phyloP scores from a whole-genome alignment of 2,329 filamentous ascomycete genomes.

The Neophaeococcomyces aloes region DNA sequence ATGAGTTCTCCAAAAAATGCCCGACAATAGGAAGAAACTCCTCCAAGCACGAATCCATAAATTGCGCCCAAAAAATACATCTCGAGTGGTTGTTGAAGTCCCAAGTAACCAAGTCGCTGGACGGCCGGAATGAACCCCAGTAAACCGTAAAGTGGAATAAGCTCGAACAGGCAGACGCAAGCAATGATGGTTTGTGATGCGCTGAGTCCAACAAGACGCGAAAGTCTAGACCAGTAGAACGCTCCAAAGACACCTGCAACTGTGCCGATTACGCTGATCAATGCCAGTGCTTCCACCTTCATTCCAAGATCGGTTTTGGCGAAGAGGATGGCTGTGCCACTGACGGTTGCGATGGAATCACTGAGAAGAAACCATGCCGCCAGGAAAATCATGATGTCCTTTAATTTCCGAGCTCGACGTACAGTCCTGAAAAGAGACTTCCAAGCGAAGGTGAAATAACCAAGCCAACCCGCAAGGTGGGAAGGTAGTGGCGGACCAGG shows the following conservation, averaged over 20 bases:
- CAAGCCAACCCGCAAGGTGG: slow-evolving; percentile 41
- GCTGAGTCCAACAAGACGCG: slow-evolving; percentile 55
- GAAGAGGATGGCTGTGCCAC: slow-evolving; percentile 90
- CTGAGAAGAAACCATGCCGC: slow-evolving; percentile 89
- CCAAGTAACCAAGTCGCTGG: slow-evolving; percentile 60
- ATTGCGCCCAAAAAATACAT: slow-evolving; percentile 89
- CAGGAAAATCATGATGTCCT: slow-evolving; percentile 76
- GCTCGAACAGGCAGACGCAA: slow-evolving; percentile 82
- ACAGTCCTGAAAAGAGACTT: slow-evolving; percentile 71
- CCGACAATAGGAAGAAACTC: slow-evolving; percentile 81
- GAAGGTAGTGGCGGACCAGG: slow-evolving; percentile 69
- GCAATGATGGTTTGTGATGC: slow-evolving; percentile 82
- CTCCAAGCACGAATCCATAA: slow-evolving; percentile 90
- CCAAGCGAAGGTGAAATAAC: slow-evolving; percentile 78
- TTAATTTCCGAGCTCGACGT: slow-evolving; percentile 60
- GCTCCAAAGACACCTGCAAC: slow-evolving; percentile 74
- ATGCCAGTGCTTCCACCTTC: slow-evolving; percentile 72
- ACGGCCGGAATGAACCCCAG: slow-evolving; percentile 78
- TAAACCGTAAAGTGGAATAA: slow-evolving; percentile 86
- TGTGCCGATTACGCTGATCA: slow-evolving; percentile 91
- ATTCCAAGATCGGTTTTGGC: slow-evolving; percentile 89
- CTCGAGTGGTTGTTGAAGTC: slow-evolving; percentile 89
- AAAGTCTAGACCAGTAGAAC: slow-evolving; percentile 77
- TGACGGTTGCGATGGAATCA: slow-evolving; percentile 88
- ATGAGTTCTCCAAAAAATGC: slow-evolving; percentile 89